Conservation (phyloP, 805 yeast genomes). For the Barnettozyma salicaria region DNA sequence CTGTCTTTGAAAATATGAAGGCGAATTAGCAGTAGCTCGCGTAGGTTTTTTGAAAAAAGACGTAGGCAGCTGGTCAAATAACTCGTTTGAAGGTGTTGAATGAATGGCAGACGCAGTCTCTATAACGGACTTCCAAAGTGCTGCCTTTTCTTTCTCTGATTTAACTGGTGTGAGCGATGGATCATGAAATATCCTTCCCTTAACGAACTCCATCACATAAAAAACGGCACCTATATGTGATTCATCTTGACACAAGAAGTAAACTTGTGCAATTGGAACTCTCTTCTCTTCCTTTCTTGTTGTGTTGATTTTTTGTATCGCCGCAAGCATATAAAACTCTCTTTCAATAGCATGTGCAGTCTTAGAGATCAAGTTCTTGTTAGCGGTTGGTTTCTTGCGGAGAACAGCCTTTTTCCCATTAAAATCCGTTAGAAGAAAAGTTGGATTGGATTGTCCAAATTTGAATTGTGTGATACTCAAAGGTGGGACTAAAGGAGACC, state of each 20-base stretch:
- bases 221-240: conserved; percentile 48
- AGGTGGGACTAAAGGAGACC: conserved; percentile 27
- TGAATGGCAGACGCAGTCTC: conserved; percentile 45
- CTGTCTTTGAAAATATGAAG: conserved; percentile 49
- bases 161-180: conserved; percentile 39
- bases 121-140: conserved; percentile 44
- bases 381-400: conserved; percentile 51
- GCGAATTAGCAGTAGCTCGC: conserved; percentile 16
- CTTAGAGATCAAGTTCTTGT: conserved; percentile 42
- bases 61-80: conserved; percentile 39
- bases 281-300: conserved; percentile 11
- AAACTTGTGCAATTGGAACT: conserved; percentile 52
- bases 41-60: conserved; percentile 31
- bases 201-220: conserved; percentile 54
- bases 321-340: conserved; percentile 46
- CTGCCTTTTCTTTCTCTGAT: conserved; percentile 23
- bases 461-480: conserved; percentile 43
- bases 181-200: conserved; percentile 50
- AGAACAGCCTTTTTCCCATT: conserved; percentile 39
- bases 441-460: conserved; percentile 62
- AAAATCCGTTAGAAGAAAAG: conserved; percentile 43
- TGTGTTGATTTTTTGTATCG: conserved; percentile 27
- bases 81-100: conserved; percentile 37
- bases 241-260: conserved; percentile 51
- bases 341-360: conserved; percentile 61